Conservation (phyloP, 2,329 filamentous ascomycete species). For the Scortechinia acanthostroma region DNA sequence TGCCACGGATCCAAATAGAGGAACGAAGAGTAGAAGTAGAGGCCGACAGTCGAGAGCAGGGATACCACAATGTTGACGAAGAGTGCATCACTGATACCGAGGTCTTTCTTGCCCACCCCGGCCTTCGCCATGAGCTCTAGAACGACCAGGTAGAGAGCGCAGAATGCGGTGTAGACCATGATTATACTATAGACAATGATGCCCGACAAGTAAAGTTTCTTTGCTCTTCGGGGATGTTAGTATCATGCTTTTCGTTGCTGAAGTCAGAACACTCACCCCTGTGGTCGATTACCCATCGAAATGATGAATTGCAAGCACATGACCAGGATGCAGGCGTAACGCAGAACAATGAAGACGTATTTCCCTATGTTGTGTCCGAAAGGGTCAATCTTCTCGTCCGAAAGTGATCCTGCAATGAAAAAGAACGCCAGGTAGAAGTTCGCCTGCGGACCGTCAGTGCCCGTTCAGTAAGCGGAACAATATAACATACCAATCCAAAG, state of each 20-base stretch:
- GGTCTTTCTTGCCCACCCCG: not conserved
- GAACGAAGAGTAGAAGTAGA: conserved; percentile 1
- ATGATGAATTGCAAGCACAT: conserved; percentile 3
- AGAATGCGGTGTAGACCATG: not conserved
- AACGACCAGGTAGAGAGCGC: not conserved
- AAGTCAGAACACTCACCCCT: not conserved
- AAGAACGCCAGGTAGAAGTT: not conserved
- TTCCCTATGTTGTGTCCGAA: conserved; percentile 2
- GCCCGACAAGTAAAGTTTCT: not conserved
- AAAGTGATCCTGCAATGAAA: conserved; percentile 5
- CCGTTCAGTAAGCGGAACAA: conserved; percentile 3
- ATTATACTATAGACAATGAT: conserved; percentile 2
- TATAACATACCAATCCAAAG: conserved; percentile 44
- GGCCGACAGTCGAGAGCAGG: not conserved
- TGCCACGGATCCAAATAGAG: conserved; percentile 1
- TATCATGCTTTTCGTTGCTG: not conserved
- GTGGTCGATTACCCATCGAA: conserved; percentile 1
- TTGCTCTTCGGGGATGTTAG: not conserved
- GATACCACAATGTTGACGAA: conserved; percentile 2
- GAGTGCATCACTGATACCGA: too few relatives aligned
- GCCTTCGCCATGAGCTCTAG: not conserved
- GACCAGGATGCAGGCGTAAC: not conserved
- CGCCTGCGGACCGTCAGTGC: not conserved
- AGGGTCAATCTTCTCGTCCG: conserved; percentile 10
- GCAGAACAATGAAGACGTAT: not conserved